Percentiles rank a stretch among this genome's conserved stretches.
Conservation (phyloP, 768 basidiomycete genomes). For the Suillus placidus region DNA sequence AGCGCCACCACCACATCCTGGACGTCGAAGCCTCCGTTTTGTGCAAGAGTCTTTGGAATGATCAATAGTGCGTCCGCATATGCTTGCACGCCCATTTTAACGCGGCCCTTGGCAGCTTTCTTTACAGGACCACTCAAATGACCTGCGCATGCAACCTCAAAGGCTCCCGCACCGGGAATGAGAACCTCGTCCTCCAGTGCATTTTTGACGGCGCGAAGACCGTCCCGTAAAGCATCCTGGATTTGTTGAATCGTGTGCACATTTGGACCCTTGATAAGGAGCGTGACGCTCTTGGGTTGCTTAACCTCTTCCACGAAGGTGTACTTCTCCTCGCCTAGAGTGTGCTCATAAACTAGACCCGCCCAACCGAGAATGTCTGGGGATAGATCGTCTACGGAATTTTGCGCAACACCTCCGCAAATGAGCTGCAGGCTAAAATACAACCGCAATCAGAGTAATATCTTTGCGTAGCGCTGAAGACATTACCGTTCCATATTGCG, state of each 20-base stretch:
- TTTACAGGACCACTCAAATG: slow-evolving; percentile 81
- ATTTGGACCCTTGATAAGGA: slow-evolving; percentile 98
- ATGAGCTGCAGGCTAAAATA: slow-evolving; percentile 79
- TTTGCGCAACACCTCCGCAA: slow-evolving; percentile 94
- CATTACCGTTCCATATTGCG: slow-evolving; percentile 96
- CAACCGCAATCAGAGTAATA: slow-evolving; percentile 25
- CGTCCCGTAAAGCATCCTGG: slow-evolving; percentile 97
- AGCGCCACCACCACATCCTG: slow-evolving; percentile 92
- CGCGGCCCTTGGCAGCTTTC: slow-evolving; percentile 87
- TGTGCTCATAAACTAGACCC: slow-evolving; percentile 98
- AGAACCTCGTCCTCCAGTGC: slow-evolving; percentile 88
- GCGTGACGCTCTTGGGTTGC: slow-evolving; percentile 91
- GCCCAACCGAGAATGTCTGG: slow-evolving; percentile 95
- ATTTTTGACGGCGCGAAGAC: slow-evolving; percentile 95
- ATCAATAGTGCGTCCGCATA: slow-evolving; percentile 93
- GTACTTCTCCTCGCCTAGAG: slow-evolving; percentile 97
- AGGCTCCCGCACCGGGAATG: slow-evolving; percentile 97
- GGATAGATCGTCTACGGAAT: slow-evolving; percentile 94
- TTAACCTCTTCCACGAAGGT: slow-evolving; percentile 98
- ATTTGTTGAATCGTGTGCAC: slow-evolving; percentile 95
- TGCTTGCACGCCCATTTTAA: slow-evolving; percentile 96
- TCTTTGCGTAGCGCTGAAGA: slow-evolving; percentile 30
- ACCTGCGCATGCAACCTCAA: slow-evolving; percentile 90
- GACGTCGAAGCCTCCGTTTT: slow-evolving; percentile 96
- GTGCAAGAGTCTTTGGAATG: slow-evolving; percentile 95